Evolutionary conservation across 1,139 yeast genomes (phyloP).

Genomic region (Blastobotrys ciferrii): DNA sequence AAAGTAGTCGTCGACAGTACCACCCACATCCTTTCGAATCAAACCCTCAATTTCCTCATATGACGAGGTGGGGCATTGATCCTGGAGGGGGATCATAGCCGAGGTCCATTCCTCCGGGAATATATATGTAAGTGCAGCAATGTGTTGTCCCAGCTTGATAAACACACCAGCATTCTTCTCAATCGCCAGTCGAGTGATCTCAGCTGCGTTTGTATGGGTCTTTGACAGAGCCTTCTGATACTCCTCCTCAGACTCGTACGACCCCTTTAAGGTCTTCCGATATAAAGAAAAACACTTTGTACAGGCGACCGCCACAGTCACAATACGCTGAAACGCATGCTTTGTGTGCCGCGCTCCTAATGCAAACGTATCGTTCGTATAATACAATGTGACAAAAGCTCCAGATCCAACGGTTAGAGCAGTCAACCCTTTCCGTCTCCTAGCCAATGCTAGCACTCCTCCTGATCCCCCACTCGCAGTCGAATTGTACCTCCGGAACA

Average conservation of each 20-base stretch:
- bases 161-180: slow-evolving; percentile 89
- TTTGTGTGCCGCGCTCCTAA: slow-evolving; percentile 32
- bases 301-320: slow-evolving; percentile 36
- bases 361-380: slow-evolving; percentile 15
- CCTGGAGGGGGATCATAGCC: slow-evolving; percentile 91
- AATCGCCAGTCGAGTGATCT: slow-evolving; percentile 72
- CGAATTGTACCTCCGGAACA: neutral
- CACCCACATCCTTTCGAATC: slow-evolving; percentile 66
- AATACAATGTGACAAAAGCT: slow-evolving; percentile 10
- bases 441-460: neutral
- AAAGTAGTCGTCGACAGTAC: slow-evolving; percentile 60
- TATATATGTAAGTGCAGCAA: slow-evolving; percentile 86
- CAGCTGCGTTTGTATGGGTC: slow-evolving; percentile 75
- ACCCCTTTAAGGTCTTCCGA: slow-evolving; percentile 50
- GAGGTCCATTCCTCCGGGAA: slow-evolving; percentile 93
- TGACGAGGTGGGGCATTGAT: slow-evolving; percentile 81
- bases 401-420: slow-evolving; percentile 7
- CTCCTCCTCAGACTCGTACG: slow-evolving; percentile 49
- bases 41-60: slow-evolving; percentile 63
- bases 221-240: slow-evolving; percentile 53
- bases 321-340: slow-evolving; percentile 32
- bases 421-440: slow-evolving; percentile 6
- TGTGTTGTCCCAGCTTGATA: slow-evolving; percentile 92
- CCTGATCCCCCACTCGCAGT: neutral
- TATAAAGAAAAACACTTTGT: slow-evolving; percentile 43